These are phyloP conservation scores for Kwoniella newhampshirensis DNA, from an alignment of 768 basidiomycete species.

Conservation along the genomic window DNA sequence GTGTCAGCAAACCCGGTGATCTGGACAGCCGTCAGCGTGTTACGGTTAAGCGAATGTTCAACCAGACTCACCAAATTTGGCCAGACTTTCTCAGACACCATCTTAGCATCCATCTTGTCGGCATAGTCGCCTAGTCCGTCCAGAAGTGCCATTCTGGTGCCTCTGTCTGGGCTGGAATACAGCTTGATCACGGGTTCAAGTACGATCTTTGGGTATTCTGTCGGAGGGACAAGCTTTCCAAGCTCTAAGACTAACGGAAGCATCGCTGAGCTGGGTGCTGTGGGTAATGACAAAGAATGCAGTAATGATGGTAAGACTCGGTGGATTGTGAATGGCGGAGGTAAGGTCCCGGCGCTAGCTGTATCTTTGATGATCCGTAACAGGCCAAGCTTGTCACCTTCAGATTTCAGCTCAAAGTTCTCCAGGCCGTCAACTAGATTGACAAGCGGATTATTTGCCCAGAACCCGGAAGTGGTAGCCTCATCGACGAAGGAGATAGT, in stretches of 20 bases:
- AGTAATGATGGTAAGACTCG: conserved; percentile 82
- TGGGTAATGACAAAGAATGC: conserved; percentile 50
- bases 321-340: conserved; percentile 77
- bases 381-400: conserved; percentile 72
- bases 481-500: conserved; percentile 75
- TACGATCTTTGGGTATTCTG: conserved; percentile 65
- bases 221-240: conserved; percentile 67
- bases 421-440: conserved; percentile 82
- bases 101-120: conserved; percentile 81
- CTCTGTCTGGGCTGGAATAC: conserved; percentile 85
- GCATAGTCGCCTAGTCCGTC: conserved; percentile 80
- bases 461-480: conserved; percentile 66
- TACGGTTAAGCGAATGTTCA: not conserved
- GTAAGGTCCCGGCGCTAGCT: conserved; percentile 68
- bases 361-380: conserved; percentile 73
- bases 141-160: conserved; percentile 87
- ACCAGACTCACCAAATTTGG: conserved; percentile 76
- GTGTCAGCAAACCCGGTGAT: conserved; percentile 96
- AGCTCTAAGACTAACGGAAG: conserved; percentile 81
- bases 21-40: conserved; percentile 55
- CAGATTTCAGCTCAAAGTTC: conserved; percentile 75
- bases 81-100: conserved; percentile 84
- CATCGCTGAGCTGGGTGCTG: conserved; percentile 62
- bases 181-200: conserved; percentile 78
- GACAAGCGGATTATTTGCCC: conserved; percentile 74